Base-by-base conservation (phyloP, 129 eudicot species). In the Pittosporum tobira region DNA sequence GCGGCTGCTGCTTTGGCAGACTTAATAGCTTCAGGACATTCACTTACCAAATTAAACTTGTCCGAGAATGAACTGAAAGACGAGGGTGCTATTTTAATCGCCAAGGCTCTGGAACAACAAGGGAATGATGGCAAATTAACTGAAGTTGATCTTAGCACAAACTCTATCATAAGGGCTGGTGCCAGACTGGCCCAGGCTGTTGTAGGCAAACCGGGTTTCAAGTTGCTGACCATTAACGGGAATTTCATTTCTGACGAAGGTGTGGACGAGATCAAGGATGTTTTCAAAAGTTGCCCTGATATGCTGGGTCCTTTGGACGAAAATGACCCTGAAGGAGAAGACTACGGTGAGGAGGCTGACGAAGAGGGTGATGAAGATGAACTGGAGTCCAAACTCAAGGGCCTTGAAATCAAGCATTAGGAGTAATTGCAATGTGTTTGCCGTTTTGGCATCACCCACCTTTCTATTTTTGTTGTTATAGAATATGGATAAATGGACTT, bases 181-280 rank as follows among this genome's bases (percentile, higher is more conserved):
- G 94, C 94, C 5, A 65, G 90, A 70, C 63, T 88, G 78, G 94
- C 94, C 18, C 96, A 71, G 70, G 82, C 84, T 16, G 81, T 84
- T 50, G 79, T 73, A 0, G 62, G 60, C 18, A 84, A 84, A 62
- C 69, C 87, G 0, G 81, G 76, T 44, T 53, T 88, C 34, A 81
- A 73, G 67, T n/a, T 84, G 72, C 51, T 88, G 52, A 84, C 81
- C 50, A 81, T 88, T 29, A 72, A 88, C 38, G 88, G 85, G 13
- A 88, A 88, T 63, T 88, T 57, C 70, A 56, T 88, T 52, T 84
- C 96, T 57, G 96, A 84, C 55, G 94, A 88, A 66, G 96, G 94
- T 1, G 62, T 88, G 66, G 96, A 88, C 54, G 85, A 83, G 63
- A 75, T 88, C 46, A 88, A 71, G 26, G 82, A 49, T 16, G 18